Conservation (phyloP, 129 eudicot species). For the Tagetes patula region DNA sequence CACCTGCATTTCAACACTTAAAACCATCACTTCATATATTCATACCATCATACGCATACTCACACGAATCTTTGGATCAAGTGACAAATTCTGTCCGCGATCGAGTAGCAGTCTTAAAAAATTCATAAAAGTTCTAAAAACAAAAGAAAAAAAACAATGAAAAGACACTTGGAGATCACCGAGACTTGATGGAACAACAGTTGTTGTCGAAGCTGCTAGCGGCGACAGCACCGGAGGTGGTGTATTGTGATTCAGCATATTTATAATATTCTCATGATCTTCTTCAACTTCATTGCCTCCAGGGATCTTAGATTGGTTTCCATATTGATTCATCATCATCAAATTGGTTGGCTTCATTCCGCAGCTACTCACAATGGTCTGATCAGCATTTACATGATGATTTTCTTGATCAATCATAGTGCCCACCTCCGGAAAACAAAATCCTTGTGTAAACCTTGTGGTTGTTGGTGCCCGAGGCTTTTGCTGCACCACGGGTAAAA, state of each 20-base stretch:
- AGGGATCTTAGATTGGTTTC: slow-evolving; percentile 21
- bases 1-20: slow-evolving; percentile 40
- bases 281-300: slow-evolving; percentile 37
- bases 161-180: slow-evolving; percentile 47
- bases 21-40: background rate
- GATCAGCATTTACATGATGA: slow-evolving; percentile 28
- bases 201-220: slow-evolving; percentile 30
- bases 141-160: background rate
- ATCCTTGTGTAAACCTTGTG: slow-evolving; percentile 42
- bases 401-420: slow-evolving; percentile 25
- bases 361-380: slow-evolving; percentile 40
- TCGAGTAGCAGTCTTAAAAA: too few relatives aligned
- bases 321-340: slow-evolving; percentile 47
- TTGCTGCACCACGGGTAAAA: slow-evolving; percentile 36
- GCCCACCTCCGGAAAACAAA: slow-evolving; percentile 44
- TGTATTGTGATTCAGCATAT: slow-evolving; percentile 35
- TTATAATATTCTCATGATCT: slow-evolving; percentile 35
- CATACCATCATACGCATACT: background rate
- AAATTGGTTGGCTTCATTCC: slow-evolving; percentile 53
- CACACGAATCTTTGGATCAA: background rate
- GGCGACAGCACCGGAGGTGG: slow-evolving; percentile 4
- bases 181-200: slow-evolving; percentile 33
- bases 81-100: too few relatives aligned
- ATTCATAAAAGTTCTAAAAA: background rate
- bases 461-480: slow-evolving; percentile 7